phyloP scores from a whole-genome alignment of 1,139 yeast species.

The Tardiomyces depauwii region DNA sequence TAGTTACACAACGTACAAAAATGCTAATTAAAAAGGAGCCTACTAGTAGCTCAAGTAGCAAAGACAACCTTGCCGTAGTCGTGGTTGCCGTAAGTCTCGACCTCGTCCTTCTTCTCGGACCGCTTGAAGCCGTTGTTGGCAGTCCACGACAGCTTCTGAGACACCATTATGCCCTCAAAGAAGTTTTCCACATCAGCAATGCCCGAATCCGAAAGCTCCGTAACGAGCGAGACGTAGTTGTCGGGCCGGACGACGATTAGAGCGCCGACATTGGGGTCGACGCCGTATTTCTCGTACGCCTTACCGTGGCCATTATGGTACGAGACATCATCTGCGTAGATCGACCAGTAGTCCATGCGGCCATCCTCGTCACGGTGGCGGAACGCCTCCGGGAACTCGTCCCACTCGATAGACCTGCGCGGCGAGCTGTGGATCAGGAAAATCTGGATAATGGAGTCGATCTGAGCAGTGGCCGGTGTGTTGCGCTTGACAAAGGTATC shows the following conservation, averaged over 20 bases:
- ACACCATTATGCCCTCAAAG: slow-evolving; percentile 19
- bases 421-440: slow-evolving; percentile 19
- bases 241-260: slow-evolving; percentile 28
- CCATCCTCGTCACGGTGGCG: slow-evolving; percentile 21
- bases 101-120: slow-evolving; percentile 5
- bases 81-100: slow-evolving; percentile 10
- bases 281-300: slow-evolving; percentile 22
- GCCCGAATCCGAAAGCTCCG: slow-evolving; percentile 15
- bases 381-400: slow-evolving; percentile 24
- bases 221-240: slow-evolving; percentile 25
- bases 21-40: too few relatives aligned
- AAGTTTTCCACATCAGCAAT: slow-evolving; percentile 17
- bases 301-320: slow-evolving; percentile 19
- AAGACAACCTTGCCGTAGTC: slow-evolving; percentile 10
- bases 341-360: slow-evolving; percentile 27
- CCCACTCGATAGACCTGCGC: slow-evolving; percentile 18
- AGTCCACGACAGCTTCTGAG: slow-evolving; percentile 13
- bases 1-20: too few relatives aligned
- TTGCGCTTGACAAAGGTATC: slow-evolving; percentile 17
- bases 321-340: slow-evolving; percentile 19
- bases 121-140: slow-evolving; percentile 7
- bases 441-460: slow-evolving; percentile 21
- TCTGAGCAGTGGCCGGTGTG: slow-evolving; percentile 20
- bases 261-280: slow-evolving; percentile 21
- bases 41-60: slow-evolving; percentile 5